Evolutionary conservation across 2,329 filamentous ascomycete genomes (phyloP).

Genomic region (Phoma sp.): DNA sequence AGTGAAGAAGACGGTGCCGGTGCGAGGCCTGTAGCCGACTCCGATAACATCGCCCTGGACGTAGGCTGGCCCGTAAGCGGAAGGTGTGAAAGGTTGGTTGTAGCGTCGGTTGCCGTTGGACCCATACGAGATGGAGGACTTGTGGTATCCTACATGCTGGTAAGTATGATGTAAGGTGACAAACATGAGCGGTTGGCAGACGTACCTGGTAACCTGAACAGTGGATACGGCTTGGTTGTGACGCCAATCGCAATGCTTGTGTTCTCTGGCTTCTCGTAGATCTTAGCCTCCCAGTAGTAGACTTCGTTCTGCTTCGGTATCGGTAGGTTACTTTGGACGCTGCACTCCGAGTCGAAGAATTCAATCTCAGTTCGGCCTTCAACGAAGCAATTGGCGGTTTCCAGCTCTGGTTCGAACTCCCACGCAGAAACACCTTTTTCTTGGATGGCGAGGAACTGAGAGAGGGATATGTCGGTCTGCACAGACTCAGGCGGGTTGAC

Average conservation of each 20-base stretch:
- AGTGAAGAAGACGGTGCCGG: slow-evolving; percentile 96
- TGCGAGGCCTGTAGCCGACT: slow-evolving; percentile 91
- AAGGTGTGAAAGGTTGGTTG: slow-evolving; percentile 87
- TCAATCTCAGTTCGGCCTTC: slow-evolving; percentile 96
- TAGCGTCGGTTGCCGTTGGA: slow-evolving; percentile 85
- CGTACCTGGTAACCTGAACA: slow-evolving; percentile 91
- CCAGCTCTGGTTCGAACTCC: slow-evolving; percentile 99
- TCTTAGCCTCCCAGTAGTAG: slow-evolving; percentile 99
- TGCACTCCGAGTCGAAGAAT: slow-evolving; percentile 98
- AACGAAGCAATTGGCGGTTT: slow-evolving; percentile 98
- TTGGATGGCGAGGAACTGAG: slow-evolving; percentile 96
- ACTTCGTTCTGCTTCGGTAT: slow-evolving; percentile 99
- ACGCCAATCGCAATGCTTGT: slow-evolving; percentile 90
- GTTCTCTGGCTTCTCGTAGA: slow-evolving; percentile 94
- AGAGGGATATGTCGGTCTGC: slow-evolving; percentile 95
- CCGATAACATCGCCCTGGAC: slow-evolving; percentile 96
- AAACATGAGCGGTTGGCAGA: background rate
- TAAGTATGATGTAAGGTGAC: slow-evolving; percentile 24
- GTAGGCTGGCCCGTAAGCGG: slow-evolving; percentile 80
- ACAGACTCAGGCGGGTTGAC: slow-evolving; percentile 94
- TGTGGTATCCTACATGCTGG: slow-evolving; percentile 75
- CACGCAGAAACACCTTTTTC: slow-evolving; percentile 99
- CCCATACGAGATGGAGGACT: slow-evolving; percentile 88
- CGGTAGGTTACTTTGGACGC: slow-evolving; percentile 93
- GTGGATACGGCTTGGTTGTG: slow-evolving; percentile 94